Evolutionary conservation across 805 yeast genomes (phyloP).

Genomic region (Blastobotrys parvus): DNA sequence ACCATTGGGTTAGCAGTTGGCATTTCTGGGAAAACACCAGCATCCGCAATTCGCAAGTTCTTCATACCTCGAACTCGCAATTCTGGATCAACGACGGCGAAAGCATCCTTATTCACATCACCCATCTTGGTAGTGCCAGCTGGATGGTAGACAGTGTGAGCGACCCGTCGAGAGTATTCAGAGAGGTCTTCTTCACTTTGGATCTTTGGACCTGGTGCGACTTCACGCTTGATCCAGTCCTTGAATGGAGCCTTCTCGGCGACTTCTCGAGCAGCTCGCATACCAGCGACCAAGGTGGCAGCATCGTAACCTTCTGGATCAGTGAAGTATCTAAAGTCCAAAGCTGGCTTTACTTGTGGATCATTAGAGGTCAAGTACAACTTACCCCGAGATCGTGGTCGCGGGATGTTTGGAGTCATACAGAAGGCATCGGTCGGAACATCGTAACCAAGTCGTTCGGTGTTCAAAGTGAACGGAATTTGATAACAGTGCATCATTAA

Average conservation of each 20-base stretch:
- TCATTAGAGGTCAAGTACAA: conserved; percentile 1
- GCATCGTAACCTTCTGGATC: conserved; percentile 3
- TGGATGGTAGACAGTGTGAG: conserved; percentile 29
- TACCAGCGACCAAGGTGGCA: conserved; percentile 1
- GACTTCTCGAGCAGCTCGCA: conserved; percentile 1
- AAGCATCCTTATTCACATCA: conserved; percentile 12
- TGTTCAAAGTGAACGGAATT: conserved; percentile 2
- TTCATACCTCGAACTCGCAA: conserved; percentile 26
- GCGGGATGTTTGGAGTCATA: conserved; percentile 3
- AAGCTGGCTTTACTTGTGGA: neutral
- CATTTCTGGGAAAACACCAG: conserved; percentile 29
- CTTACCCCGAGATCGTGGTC: conserved; percentile 2
- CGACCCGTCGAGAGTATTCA: conserved; percentile 1
- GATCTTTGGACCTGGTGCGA: conserved; percentile 2
- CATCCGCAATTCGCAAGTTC: conserved; percentile 27
- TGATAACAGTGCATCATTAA: conserved; percentile 4
- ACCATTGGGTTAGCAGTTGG: conserved; percentile 26
- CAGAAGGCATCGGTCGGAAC: conserved; percentile 1
- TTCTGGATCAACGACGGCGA: conserved; percentile 27
- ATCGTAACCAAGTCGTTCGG: conserved; percentile 1
- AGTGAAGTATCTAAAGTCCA: conserved; percentile 2
- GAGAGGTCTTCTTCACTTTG: neutral
- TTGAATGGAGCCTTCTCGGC: conserved; percentile 2
- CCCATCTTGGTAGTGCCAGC: conserved; percentile 26
- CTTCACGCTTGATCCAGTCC: conserved; percentile 2